Evolutionary conservation across 257 asterid genomes (phyloP).

Genomic region (Jacaranda copaia): DNA sequence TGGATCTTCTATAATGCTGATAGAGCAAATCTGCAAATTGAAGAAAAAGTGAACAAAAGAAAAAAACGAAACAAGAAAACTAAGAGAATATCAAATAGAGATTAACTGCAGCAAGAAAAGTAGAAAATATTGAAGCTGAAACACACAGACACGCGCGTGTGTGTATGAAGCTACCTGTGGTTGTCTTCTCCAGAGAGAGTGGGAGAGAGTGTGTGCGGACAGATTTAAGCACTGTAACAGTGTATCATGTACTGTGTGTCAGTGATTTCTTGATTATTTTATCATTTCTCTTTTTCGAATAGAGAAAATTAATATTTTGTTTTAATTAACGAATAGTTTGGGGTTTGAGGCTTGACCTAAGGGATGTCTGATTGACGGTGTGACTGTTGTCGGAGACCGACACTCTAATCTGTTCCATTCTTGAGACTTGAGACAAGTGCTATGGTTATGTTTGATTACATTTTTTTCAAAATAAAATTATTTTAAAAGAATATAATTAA

Average conservation of each 20-base stretch:
- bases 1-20: conserved; percentile 31
- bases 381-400: conserved; percentile 14
- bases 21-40: conserved; percentile 31
- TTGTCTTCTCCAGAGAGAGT: conserved; percentile 32
- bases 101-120: conserved; percentile 18
- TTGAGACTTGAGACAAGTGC: too few species aligned
- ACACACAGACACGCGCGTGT: conserved; percentile 8
- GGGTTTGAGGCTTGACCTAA: neutral
- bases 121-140: conserved; percentile 12
- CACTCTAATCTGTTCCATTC: too few species aligned
- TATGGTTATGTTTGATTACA: too few species aligned
- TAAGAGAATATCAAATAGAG: conserved; percentile 11
- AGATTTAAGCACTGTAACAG: conserved; percentile 16
- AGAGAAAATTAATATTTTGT: too few species aligned
- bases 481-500: too few species aligned
- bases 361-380: conserved; percentile 10
- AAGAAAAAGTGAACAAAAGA: neutral
- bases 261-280: neutral
- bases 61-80: neutral
- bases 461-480: too few species aligned
- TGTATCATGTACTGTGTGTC: neutral
- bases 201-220: conserved; percentile 11
- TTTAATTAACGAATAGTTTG: neutral
- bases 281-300: neutral
- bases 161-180: conserved; percentile 31